Evolutionary conservation across 768 basidiomycete species (phyloP).

Genomic region (Auriscalpium vulgare): DNA sequence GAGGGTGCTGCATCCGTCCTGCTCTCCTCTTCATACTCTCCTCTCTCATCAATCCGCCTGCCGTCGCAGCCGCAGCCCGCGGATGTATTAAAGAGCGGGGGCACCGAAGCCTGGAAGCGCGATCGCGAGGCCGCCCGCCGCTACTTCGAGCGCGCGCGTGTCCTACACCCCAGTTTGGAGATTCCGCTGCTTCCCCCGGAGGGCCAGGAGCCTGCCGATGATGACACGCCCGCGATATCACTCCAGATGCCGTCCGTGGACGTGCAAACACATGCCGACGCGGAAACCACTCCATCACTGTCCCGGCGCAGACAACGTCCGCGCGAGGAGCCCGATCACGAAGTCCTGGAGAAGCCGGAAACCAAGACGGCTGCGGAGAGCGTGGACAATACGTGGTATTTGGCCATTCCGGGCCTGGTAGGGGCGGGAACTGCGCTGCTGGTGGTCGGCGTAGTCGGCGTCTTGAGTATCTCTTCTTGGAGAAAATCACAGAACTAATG

Average conservation of each 20-base stretch:
- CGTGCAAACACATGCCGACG: conserved; percentile 20
- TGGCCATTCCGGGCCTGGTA: conserved; percentile 71
- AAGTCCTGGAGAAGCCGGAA: conserved; percentile 6
- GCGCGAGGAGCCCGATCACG: conserved; percentile 5
- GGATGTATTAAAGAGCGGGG: conserved; percentile 28
- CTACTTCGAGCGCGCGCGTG: conserved; percentile 65
- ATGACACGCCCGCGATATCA: conserved; percentile 27
- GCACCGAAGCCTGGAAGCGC: conserved; percentile 65
- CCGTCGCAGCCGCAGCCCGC: conserved; percentile 25
- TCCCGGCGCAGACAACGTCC: conserved; percentile 14
- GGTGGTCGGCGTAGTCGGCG: conserved; percentile 72
- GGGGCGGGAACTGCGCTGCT: conserved; percentile 80
- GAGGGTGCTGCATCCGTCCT: conserved; percentile 72
- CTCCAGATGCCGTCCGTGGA: conserved; percentile 68
- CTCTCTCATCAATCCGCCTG: conserved; percentile 69
- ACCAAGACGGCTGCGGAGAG: conserved; percentile 42
- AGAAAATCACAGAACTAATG: conserved; percentile 24
- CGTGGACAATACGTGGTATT: conserved; percentile 69
- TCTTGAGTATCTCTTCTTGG: conserved; percentile 59
- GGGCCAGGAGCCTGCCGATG: conserved; percentile 18
- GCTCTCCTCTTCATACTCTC: conserved; percentile 66
- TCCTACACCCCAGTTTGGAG: conserved; percentile 54
- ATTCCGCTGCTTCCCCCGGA: conserved; percentile 59
- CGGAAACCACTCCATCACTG: conserved; percentile 10
- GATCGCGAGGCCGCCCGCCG: conserved; percentile 64